phyloP scores from a whole-genome alignment of 2,329 filamentous ascomycete genomes.

The Ascocoryne sarcoides region DNA sequence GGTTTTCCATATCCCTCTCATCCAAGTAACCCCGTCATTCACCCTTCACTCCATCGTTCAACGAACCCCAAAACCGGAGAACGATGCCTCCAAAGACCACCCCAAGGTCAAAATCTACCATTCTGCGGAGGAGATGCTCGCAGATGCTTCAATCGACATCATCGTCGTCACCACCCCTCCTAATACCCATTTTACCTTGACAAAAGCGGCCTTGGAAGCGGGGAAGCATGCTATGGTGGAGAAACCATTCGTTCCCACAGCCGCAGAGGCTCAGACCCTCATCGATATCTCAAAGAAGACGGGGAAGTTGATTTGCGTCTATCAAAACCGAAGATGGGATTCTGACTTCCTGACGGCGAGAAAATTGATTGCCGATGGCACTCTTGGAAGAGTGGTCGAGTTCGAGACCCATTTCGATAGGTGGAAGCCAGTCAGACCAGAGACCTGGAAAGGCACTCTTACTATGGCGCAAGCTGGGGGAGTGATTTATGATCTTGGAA shows the following conservation, averaged over 20 bases:
- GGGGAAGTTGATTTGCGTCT: constrained; percentile 36
- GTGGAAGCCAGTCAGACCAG: constrained; percentile 50
- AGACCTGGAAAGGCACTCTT: constrained; percentile 58
- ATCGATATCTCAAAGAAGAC: constrained; percentile 32
- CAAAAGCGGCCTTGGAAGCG: constrained; percentile 54
- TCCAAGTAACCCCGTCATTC: constrained; percentile 54
- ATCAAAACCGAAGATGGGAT: constrained; percentile 57
- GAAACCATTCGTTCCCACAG: constrained; percentile 73
- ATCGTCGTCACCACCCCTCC: constrained; percentile 66
- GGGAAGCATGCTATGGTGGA: constrained; percentile 75
- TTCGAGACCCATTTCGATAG: constrained; percentile 77
- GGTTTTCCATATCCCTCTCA: constrained; percentile 76
- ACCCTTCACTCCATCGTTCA: constrained; percentile 70
- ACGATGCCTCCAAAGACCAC: constrained; percentile 62
- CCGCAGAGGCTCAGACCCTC: constrained; percentile 57
- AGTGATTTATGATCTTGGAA: constrained; percentile 64
- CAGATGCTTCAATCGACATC: constrained; percentile 57
- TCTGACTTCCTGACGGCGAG: constrained; percentile 64
- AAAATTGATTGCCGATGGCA: constrained; percentile 49
- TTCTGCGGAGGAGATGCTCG: constrained; percentile 51
- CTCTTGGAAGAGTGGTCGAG: constrained; percentile 64
- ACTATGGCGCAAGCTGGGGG: constrained; percentile 54
- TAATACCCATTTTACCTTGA: constrained; percentile 58
- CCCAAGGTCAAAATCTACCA: constrained; percentile 57
- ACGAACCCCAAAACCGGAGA: constrained; percentile 52